Conservation (phyloP, 2,329 filamentous ascomycete genomes). For the Basipetospora chlamydospora region DNA sequence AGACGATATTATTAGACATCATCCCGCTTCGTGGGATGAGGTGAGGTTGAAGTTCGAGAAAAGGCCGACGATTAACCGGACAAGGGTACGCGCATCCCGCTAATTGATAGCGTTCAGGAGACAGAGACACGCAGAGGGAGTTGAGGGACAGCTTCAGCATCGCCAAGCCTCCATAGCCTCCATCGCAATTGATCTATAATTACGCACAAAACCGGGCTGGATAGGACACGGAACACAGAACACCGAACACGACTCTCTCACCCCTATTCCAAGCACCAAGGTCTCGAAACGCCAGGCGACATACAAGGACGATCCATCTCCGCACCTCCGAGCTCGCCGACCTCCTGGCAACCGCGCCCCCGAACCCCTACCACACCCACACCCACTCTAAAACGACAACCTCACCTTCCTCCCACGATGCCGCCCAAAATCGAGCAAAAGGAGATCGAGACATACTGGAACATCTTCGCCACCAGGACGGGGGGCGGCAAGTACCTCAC, state of each 20-base stretch:
- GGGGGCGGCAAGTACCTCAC: conserved; percentile 45
- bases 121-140: no score
- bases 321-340: background rate
- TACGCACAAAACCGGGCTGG: no score
- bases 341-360: background rate
- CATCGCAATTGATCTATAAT: no score
- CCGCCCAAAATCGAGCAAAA: conserved; percentile 46
- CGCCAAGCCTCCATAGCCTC: no score
- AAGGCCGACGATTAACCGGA: no score
- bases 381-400: background rate
- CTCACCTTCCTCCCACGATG: conserved; percentile 20
- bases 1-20: no score
- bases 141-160: no score
- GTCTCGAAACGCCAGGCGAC: background rate
- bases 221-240: no score
- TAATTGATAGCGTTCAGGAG: no score
- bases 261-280: background rate
- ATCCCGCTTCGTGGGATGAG: no score
- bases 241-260: background rate
- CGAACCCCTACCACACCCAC: background rate
- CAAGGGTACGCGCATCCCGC: no score
- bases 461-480: conserved; percentile 45
- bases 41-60: no score
- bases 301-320: background rate
- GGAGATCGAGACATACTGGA: conserved; percentile 53